Conservation (phyloP, 2,329 filamentous ascomycete genomes). For the Trichoderma brevicompactum region DNA sequence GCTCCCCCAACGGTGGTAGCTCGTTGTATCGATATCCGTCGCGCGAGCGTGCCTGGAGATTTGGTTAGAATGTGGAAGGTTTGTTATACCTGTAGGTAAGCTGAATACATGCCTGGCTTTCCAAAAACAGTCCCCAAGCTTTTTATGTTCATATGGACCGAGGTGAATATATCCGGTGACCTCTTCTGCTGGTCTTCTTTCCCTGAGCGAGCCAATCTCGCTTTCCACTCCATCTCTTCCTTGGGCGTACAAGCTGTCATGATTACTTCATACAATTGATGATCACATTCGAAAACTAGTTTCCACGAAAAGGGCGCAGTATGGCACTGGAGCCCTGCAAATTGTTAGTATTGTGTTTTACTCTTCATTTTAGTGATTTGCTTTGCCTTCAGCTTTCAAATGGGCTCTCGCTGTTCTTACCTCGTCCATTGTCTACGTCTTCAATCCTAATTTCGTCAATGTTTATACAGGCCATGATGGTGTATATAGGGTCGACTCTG, state of each 20-base stretch:
- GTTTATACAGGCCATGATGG: constrained; percentile 74
- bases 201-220: constrained; percentile 60
- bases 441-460: constrained; percentile 69
- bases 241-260: constrained; percentile 81
- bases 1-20: constrained; percentile 74
- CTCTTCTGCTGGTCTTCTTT: constrained; percentile 54
- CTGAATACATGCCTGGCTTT: constrained; percentile 59
- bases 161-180: constrained; percentile 60
- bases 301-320: constrained; percentile 92
- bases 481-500: constrained; percentile 69
- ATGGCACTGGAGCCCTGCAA: constrained; percentile 81
- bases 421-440: constrained; percentile 74
- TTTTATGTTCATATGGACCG: constrained; percentile 71
- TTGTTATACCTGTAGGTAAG: neutral
- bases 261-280: constrained; percentile 80
- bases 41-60: constrained; percentile 60
- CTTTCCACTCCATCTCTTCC: constrained; percentile 82
- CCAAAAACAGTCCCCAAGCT: constrained; percentile 77
- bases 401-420: constrained; percentile 47
- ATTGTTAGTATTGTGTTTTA: neutral
- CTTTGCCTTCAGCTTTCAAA: neutral
- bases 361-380: too few relatives aligned
- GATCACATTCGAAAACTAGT: constrained; percentile 76
- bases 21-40: constrained; percentile 77
- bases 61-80: neutral